Evolutionary conservation across 1,139 yeast genomes (phyloP).

Genomic region (Saccharomyces hybrid): DNA sequence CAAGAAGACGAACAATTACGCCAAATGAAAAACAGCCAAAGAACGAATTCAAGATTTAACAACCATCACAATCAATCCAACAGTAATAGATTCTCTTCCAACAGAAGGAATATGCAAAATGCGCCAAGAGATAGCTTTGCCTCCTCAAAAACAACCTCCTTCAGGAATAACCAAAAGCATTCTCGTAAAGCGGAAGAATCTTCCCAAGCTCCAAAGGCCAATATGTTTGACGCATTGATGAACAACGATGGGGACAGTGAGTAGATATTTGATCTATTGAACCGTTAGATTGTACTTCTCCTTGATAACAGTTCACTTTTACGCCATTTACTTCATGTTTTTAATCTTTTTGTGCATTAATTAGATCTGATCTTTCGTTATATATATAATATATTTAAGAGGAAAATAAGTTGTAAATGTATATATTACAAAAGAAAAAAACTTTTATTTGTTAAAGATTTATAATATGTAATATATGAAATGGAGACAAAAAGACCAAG

Average conservation of each 20-base stretch:
- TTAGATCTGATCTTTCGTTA: background rate
- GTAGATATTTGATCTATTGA: background rate
- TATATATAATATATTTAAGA: background rate
- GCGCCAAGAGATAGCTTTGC: conserved; percentile 25
- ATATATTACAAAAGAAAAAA: background rate
- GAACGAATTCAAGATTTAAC: conserved; percentile 29
- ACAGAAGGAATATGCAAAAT: conserved; percentile 17
- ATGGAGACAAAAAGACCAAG: background rate
- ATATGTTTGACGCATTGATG: conserved; percentile 32
- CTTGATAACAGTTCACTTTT: too few relatives aligned
- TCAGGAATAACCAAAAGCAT: conserved; percentile 22
- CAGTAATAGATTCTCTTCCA: conserved; percentile 15
- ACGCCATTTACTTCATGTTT: background rate
- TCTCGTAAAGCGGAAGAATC: conserved; percentile 25
- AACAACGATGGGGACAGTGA: conserved; percentile 23
- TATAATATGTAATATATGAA: background rate
- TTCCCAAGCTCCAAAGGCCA: conserved; percentile 20
- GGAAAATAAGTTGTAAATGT: background rate
- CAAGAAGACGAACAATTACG: conserved; percentile 59
- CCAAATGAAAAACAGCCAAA: conserved; percentile 23
- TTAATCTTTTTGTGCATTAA: conserved; percentile 7
- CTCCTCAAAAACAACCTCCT: conserved; percentile 27
- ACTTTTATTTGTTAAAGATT: background rate
- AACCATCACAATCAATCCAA: conserved; percentile 5
- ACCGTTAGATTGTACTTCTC: background rate